Conservation (phyloP, 1,139 yeast species). For the Pneumocystis jirovecii region DNA sequence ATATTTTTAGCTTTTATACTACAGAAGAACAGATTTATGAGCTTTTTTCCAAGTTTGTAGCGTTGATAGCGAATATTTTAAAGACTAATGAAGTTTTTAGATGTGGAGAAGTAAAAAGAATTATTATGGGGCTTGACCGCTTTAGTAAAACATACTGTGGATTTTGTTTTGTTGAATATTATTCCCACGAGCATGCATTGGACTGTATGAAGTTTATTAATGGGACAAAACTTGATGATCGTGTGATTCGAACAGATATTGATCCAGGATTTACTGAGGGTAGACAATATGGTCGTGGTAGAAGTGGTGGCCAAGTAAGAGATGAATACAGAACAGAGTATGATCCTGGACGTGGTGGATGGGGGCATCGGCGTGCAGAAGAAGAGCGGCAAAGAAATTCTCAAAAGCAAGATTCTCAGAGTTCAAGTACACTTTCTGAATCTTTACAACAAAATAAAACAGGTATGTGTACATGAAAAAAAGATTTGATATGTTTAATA, state of each 20-base stretch:
- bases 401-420: not conserved
- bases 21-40: slow-evolving; percentile 90
- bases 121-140: slow-evolving; percentile 87
- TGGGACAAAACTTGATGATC: slow-evolving; percentile 69
- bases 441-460: not conserved
- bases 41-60: slow-evolving; percentile 42
- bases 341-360: slow-evolving; percentile 46
- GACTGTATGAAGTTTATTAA: slow-evolving; percentile 69
- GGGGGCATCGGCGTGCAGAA: slow-evolving; percentile 21
- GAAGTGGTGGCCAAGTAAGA: slow-evolving; percentile 71
- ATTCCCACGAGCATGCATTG: slow-evolving; percentile 51
- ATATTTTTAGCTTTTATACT: slow-evolving; percentile 48
- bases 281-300: slow-evolving; percentile 85
- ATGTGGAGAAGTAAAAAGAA: slow-evolving; percentile 60
- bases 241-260: slow-evolving; percentile 63
- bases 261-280: slow-evolving; percentile 95
- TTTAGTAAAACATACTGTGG: slow-evolving; percentile 88
- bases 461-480: not conserved
- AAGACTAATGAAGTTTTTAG: slow-evolving; percentile 15
- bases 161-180: slow-evolving; percentile 76
- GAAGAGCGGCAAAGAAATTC: not conserved
- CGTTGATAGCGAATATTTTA: not conserved
- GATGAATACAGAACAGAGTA: slow-evolving; percentile 43
- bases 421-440: not conserved
- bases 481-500: not conserved